Conservation (phyloP, 352 stramenopile genomes). For the Phytophthora idaei region DNA sequence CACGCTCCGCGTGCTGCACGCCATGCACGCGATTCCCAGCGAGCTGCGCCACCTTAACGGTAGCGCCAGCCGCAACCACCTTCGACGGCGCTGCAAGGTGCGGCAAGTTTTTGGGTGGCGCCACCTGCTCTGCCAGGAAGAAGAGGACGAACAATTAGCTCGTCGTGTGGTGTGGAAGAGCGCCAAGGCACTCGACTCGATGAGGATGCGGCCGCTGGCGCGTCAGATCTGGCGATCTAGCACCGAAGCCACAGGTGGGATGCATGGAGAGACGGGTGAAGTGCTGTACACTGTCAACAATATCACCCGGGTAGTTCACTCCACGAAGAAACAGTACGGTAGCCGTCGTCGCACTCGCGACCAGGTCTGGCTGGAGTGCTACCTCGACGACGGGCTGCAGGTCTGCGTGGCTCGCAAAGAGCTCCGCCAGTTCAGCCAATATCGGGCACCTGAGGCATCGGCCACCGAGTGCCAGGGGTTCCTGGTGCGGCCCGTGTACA, state of each 20-base stretch:
- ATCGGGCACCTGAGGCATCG: slow-evolving; percentile 28
- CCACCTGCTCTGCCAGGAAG: slow-evolving; percentile 45
- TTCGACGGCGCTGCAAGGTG: slow-evolving; percentile 24
- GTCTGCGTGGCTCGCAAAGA: slow-evolving; percentile 54
- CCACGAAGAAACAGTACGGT: slow-evolving; percentile 23
- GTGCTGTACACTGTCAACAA: slow-evolving; percentile 45
- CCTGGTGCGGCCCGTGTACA: slow-evolving; percentile 45
- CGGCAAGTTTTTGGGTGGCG: slow-evolving; percentile 45
- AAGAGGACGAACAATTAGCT: slow-evolving; percentile 24
- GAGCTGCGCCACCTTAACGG: slow-evolving; percentile 48
- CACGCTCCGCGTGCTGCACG: slow-evolving; percentile 41
- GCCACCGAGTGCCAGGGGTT: slow-evolving; percentile 45
- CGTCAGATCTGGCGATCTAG: slow-evolving; percentile 43
- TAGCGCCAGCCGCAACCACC: slow-evolving; percentile 21
- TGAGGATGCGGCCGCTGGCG: slow-evolving; percentile 40
- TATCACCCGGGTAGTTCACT: slow-evolving; percentile 39
- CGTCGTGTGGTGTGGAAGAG: slow-evolving; percentile 51
- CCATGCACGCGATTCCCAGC: slow-evolving; percentile 41
- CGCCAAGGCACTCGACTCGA: slow-evolving; percentile 43
- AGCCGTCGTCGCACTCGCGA: slow-evolving; percentile 22
- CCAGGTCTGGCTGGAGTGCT: slow-evolving; percentile 55
- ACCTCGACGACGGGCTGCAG: slow-evolving; percentile 43
- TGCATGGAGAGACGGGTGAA: slow-evolving; percentile 14
- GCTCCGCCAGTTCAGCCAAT: slow-evolving; percentile 44
- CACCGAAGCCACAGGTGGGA: slow-evolving; percentile 14